phyloP scores from a whole-genome alignment of 257 asterid species.

The Buddleja alternifolia region DNA sequence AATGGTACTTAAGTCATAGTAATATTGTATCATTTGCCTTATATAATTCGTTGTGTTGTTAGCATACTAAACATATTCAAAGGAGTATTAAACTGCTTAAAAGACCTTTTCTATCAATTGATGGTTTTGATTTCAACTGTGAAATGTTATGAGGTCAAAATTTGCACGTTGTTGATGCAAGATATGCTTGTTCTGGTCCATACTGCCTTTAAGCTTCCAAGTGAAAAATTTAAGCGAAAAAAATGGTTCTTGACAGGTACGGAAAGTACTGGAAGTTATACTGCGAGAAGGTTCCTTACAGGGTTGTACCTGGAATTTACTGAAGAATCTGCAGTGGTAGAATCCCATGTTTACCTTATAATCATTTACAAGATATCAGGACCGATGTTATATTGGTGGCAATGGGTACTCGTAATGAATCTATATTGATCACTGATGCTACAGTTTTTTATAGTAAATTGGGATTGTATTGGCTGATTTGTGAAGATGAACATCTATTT shows the following conservation, averaged over 20 bases:
- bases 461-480: neutral
- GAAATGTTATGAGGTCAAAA: neutral
- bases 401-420: constrained; percentile 2
- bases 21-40: neutral
- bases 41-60: neutral
- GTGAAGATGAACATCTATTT: neutral
- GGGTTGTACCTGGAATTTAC: constrained; percentile 76
- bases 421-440: neutral
- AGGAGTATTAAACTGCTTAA: neutral
- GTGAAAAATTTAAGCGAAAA: constrained; percentile 10
- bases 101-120: neutral
- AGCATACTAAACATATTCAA: neutral
- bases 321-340: constrained; percentile 31
- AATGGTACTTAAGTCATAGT: neutral
- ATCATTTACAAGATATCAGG: neutral
- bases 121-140: neutral
- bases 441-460: neutral
- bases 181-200: neutral
- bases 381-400: neutral
- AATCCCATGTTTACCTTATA: neutral
- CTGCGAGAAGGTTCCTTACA: constrained; percentile 84
- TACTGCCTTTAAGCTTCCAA: neutral
- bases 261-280: constrained; percentile 92
- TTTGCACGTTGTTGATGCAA: neutral
- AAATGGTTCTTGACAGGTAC: constrained; percentile 58